phyloP scores from a whole-genome alignment of 495 filamentous ascomycete genomes.

The Apodospora peruviana region DNA sequence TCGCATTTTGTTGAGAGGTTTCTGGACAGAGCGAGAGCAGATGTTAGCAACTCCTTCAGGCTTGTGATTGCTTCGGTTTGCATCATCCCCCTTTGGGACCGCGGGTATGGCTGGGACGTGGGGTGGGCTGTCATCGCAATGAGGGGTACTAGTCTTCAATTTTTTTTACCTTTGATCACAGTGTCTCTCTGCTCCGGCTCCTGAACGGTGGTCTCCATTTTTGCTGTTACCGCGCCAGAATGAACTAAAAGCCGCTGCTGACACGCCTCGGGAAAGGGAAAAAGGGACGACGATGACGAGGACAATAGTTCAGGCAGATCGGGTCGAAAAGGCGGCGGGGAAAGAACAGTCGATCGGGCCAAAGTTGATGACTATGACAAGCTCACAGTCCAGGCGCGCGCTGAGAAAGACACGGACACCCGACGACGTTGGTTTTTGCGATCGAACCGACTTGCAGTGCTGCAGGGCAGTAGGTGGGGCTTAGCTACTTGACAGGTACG shows the following conservation, averaged over 20 bases:
- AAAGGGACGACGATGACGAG: neutral
- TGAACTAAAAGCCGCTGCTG: neutral
- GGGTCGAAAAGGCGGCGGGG: neutral
- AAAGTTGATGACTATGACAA: neutral
- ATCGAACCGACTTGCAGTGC: neutral
- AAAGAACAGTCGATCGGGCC: neutral
- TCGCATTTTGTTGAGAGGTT: slow-evolving; percentile 1
- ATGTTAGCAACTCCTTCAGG: slow-evolving; percentile 5
- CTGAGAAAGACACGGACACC: neutral
- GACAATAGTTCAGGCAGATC: neutral
- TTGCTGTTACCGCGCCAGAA: neutral
- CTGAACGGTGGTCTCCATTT: slow-evolving; percentile 15
- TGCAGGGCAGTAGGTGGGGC: neutral
- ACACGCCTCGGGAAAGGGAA: neutral
- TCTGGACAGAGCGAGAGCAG: neutral
- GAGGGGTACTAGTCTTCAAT: slow-evolving; percentile 14
- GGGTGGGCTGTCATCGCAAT: slow-evolving; percentile 7
- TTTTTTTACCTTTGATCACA: neutral
- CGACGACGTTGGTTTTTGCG: neutral
- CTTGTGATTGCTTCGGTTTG: slow-evolving; percentile 8
- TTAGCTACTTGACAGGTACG: neutral
- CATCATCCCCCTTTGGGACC: neutral
- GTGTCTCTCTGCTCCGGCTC: slow-evolving; percentile 8
- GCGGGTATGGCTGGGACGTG: slow-evolving; percentile 3
- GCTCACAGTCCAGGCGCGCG: neutral